These are phyloP conservation scores for Aspergillus terreus DNA, from an alignment of 2,329 filamentous ascomycete species.

Conservation along the genomic window DNA sequence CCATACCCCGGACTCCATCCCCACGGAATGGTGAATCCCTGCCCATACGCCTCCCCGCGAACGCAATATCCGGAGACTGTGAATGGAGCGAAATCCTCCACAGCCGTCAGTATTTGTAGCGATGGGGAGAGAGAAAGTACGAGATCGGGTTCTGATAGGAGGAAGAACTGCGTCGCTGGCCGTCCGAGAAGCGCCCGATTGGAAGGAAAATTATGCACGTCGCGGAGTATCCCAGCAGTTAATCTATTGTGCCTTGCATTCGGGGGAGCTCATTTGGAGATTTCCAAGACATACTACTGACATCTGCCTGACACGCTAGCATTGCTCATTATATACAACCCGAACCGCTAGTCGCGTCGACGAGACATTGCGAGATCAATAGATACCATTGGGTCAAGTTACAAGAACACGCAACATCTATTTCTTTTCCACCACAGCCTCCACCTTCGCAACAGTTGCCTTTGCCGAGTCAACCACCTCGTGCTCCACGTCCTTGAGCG, in stretches of 20 bases:
- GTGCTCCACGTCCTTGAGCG: constrained; percentile 36
- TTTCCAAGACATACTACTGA: too few relatives aligned
- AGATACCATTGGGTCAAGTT: too few relatives aligned
- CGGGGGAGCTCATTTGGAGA: too few relatives aligned
- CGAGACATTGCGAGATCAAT: too few relatives aligned
- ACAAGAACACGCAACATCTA: not conserved
- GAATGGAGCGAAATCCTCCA: not conserved
- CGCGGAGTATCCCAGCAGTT: not conserved
- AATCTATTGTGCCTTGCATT: too few relatives aligned
- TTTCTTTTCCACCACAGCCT: constrained; percentile 34
- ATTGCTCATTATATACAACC: too few relatives aligned
- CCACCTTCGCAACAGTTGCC: constrained; percentile 25
- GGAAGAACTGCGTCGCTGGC: constrained; percentile 9
- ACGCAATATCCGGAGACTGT: not conserved
- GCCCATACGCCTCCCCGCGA: not conserved
- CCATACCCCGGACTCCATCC: not conserved
- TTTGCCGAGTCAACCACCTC: constrained; percentile 36
- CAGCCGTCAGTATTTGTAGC: not conserved
- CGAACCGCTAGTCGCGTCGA: too few relatives aligned
- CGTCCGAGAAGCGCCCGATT: constrained; percentile 9
- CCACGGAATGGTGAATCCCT: not conserved
- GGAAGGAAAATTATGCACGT: constrained; percentile 15
- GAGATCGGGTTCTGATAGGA: constrained; percentile 12
- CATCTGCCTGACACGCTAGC: too few relatives aligned
- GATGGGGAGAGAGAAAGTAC: not conserved